Conservation (phyloP, 2,329 filamentous ascomycete species). For the Aspergillus luchuensis region DNA sequence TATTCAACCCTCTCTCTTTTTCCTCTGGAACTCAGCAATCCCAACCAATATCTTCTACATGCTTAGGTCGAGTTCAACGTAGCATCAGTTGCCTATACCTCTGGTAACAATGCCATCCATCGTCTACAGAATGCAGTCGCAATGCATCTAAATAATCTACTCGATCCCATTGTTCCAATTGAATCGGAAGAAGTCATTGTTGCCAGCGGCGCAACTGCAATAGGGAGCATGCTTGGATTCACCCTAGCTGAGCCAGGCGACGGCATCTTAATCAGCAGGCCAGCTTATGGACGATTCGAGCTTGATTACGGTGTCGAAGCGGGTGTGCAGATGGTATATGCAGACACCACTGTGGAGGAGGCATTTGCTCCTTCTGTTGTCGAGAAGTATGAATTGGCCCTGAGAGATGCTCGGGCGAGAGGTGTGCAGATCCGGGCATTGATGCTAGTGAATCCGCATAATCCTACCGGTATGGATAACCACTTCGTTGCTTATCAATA, state of each 20-base stretch:
- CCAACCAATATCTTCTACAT: background rate
- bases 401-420: constrained; percentile 31
- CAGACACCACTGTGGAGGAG: constrained; percentile 40
- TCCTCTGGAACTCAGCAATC: background rate
- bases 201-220: constrained; percentile 45
- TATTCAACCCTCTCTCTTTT: background rate
- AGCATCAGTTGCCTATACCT: constrained; percentile 45
- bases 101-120: constrained; percentile 40
- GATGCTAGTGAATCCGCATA: constrained; percentile 49
- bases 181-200: constrained; percentile 42
- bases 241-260: constrained; percentile 49
- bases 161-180: constrained; percentile 40
- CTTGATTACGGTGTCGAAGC: constrained; percentile 52
- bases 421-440: constrained; percentile 45
- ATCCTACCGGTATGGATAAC: constrained; percentile 41
- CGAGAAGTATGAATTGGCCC: constrained; percentile 41
- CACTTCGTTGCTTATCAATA: background rate
- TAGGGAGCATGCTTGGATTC: constrained; percentile 48
- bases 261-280: constrained; percentile 49
- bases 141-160: constrained; percentile 45
- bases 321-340: constrained; percentile 42
- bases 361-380: constrained; percentile 40
- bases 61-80: constrained; percentile 34
- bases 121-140: constrained; percentile 46
- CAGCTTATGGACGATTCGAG: constrained; percentile 53